Evolutionary conservation across 2,329 filamentous ascomycete species (phyloP).

Genomic region (Aureobasidium sp.): DNA sequence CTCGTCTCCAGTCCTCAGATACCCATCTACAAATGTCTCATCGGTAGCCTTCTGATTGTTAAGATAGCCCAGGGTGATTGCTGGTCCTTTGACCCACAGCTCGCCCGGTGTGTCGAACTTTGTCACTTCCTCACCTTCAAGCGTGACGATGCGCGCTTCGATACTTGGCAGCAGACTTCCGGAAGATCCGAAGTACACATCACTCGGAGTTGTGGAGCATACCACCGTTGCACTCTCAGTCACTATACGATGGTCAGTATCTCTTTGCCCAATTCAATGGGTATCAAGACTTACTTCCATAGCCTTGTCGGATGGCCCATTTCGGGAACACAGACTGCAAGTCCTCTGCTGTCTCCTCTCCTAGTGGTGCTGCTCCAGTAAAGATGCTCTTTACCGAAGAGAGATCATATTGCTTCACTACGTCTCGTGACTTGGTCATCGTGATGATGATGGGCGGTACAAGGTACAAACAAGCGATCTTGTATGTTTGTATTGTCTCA

Average conservation of each 20-base stretch:
- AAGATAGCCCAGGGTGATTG: conserved; percentile 72
- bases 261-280: background rate
- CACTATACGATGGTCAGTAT: conserved; percentile 30
- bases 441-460: conserved; percentile 76
- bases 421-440: conserved; percentile 56
- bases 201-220: conserved; percentile 49
- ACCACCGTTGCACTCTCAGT: conserved; percentile 72
- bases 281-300: conserved; percentile 39
- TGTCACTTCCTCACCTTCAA: conserved; percentile 62
- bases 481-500: conserved; percentile 56
- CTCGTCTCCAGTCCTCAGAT: conserved; percentile 75
- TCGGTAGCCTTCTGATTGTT: conserved; percentile 73
- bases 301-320: conserved; percentile 61
- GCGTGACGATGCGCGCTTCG: conserved; percentile 57
- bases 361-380: conserved; percentile 71
- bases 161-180: conserved; percentile 60
- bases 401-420: conserved; percentile 61
- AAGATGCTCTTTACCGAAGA: conserved; percentile 58
- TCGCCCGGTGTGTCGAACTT: conserved; percentile 70
- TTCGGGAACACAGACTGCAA: conserved; percentile 53
- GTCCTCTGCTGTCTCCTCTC: conserved; percentile 61
- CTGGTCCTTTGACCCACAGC: conserved; percentile 67
- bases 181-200: conserved; percentile 63
- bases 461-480: conserved; percentile 59
- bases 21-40: conserved; percentile 61